A percentile compares a stretch with the other conserved stretches of the same genome.
Evolutionary conservation across 495 filamentous ascomycete species (phyloP).

Genomic region (Aeminium ludgeri): DNA sequence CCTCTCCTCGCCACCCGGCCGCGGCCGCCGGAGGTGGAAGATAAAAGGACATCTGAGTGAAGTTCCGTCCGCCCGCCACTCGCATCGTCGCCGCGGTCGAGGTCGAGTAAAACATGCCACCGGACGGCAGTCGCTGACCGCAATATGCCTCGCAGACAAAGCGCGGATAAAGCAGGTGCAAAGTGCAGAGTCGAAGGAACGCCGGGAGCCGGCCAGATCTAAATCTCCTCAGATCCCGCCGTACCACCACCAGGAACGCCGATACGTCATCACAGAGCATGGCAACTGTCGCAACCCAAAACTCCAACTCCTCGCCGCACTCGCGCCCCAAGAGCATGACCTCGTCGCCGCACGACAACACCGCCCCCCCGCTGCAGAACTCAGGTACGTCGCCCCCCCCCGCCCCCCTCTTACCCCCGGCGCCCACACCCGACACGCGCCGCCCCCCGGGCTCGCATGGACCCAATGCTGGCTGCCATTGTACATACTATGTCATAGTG

Average conservation of each 20-base stretch:
- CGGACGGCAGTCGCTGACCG: no score
- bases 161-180: no score
- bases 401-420: not conserved
- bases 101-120: no score
- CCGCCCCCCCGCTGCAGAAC: slow-evolving; percentile 13
- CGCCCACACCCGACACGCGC: not conserved
- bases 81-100: no score
- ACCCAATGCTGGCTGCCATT: not conserved
- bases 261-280: slow-evolving; percentile 16
- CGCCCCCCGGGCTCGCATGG: not conserved
- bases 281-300: slow-evolving; percentile 21
- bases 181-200: no score
- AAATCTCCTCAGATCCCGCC: no score
- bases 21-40: no score
- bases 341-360: slow-evolving; percentile 21
- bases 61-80: no score
- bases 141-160: no score
- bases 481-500: not conserved
- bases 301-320: slow-evolving; percentile 19
- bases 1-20: no score
- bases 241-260: not conserved
- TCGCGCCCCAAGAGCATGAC: slow-evolving; percentile 20
- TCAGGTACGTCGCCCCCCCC: slow-evolving; percentile 19
- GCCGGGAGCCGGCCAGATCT: no score
- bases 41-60: no score